A percentile compares a stretch with the other conserved stretches of the same genome.
Conservation (phyloP, 1,284 basidiomycete species). For the Volvariella surrecta region DNA sequence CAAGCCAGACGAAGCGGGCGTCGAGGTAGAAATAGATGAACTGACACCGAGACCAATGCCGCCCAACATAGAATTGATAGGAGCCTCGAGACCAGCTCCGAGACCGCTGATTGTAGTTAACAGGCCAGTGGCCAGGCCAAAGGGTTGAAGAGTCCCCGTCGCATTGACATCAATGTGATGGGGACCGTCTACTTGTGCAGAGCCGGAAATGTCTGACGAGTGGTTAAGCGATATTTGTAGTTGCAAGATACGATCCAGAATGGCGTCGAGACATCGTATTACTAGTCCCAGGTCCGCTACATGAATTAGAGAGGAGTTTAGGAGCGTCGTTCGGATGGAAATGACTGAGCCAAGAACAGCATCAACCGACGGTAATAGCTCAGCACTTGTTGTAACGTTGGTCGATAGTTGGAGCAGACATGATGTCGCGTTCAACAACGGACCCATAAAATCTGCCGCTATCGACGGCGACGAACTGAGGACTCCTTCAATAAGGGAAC, state of each 20-base stretch:
- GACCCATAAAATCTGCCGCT: no score
- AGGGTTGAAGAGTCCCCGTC: background rate
- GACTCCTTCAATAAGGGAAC: no score
- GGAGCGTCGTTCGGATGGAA: no score
- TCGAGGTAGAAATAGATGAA: background rate
- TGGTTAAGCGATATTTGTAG: background rate
- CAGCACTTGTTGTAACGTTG: no score
- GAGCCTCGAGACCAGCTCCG: background rate
- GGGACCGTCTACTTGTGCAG: background rate
- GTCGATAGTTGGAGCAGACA: no score
- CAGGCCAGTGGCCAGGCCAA: background rate
- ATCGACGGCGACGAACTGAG: no score
- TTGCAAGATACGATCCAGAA: background rate
- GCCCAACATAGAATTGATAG: background rate
- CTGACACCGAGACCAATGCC: no score
- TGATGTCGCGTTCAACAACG: no score
- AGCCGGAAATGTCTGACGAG: background rate
- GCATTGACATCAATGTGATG: background rate
- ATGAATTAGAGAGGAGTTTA: background rate
- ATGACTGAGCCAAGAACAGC: no score
- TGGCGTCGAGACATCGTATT: background rate
- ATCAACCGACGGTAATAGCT: no score
- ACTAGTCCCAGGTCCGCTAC: background rate
- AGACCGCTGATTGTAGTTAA: background rate
- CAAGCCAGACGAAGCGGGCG: background rate